These are phyloP conservation scores for Aspergillus saccharolyticus DNA, from an alignment of 495 filamentous ascomycete genomes.

Conservation along the genomic window DNA sequence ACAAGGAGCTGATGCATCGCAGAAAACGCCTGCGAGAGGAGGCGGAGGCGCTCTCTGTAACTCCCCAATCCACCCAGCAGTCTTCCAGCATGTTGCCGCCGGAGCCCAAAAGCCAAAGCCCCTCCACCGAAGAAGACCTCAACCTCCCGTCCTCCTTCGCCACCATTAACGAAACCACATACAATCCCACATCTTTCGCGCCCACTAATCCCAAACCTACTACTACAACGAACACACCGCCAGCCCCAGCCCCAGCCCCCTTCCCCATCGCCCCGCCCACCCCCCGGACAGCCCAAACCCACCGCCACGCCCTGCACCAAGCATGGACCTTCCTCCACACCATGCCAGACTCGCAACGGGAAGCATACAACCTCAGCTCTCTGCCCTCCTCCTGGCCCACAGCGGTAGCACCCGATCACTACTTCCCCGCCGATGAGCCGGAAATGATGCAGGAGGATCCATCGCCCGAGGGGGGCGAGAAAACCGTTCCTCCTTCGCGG, in stretches of 20 bases:
- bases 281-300: conserved; percentile 11
- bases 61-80: conserved; percentile 21
- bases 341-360: conserved; percentile 8
- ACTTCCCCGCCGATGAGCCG: too few species aligned
- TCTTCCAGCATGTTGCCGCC: conserved; percentile 8
- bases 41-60: conserved; percentile 19
- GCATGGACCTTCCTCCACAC: conserved; percentile 27
- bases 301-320: conserved; percentile 23
- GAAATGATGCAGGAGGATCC: too few species aligned
- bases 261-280: neutral
- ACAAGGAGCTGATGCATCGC: conserved; percentile 13
- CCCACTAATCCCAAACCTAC: neutral
- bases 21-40: conserved; percentile 27
- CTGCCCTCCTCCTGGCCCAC: conserved; percentile 31
- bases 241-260: neutral
- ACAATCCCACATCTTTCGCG: neutral
- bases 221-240: conserved; percentile 1
- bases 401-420: too few species aligned
- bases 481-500: too few species aligned
- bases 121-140: conserved; percentile 5
- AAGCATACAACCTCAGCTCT: conserved; percentile 21
- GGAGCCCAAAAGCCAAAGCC: conserved; percentile 9
- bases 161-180: conserved; percentile 4
- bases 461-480: too few species aligned
- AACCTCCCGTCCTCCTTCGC: conserved; percentile 12